Percentiles rank a stretch among this genome's conserved stretches.
phyloP scores from a whole-genome alignment of 1,284 basidiomycete species.

The Phellopilus nigrolimitatus region DNA sequence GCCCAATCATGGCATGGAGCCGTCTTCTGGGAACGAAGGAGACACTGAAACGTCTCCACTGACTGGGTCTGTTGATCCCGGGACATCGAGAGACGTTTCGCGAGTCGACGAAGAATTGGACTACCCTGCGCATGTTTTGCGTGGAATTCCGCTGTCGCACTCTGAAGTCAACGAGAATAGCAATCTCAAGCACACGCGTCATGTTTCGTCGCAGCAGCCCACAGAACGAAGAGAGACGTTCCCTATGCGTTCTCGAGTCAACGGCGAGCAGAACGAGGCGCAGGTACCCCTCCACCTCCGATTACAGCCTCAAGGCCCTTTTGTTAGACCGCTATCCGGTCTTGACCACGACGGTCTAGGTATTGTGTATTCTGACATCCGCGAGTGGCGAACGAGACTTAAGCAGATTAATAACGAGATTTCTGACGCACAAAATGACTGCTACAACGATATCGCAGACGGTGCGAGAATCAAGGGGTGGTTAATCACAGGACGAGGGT shows the following conservation, averaged over 20 bases:
- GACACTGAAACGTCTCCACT: constrained; percentile 33
- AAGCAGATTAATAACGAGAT: constrained; percentile 72
- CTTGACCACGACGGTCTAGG: constrained; percentile 61
- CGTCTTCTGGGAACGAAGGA: constrained; percentile 25
- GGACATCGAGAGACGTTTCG: constrained; percentile 3
- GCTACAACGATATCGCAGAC: constrained; percentile 66
- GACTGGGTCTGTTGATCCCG: constrained; percentile 12
- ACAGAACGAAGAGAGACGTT: constrained; percentile 57
- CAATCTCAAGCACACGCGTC: neutral
- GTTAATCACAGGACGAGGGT: constrained; percentile 67
- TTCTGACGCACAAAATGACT: constrained; percentile 53
- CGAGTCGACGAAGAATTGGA: constrained; percentile 9
- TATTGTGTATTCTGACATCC: constrained; percentile 61
- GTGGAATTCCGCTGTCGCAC: neutral
- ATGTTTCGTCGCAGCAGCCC: constrained; percentile 26
- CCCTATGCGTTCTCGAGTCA: constrained; percentile 40
- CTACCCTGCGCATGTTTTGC: constrained; percentile 1
- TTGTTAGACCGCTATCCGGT: constrained; percentile 66
- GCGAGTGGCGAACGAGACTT: constrained; percentile 59
- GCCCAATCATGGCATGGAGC: constrained; percentile 44
- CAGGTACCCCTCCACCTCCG: constrained; percentile 62
- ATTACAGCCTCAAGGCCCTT: constrained; percentile 61
- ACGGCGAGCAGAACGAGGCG: constrained; percentile 27
- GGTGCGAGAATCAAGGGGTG: constrained; percentile 68
- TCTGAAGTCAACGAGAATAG: constrained; percentile 5